These are phyloP conservation scores for Solanum hybrid DNA, from an alignment of 305 asterid genomes.

Conservation along the genomic window DNA sequence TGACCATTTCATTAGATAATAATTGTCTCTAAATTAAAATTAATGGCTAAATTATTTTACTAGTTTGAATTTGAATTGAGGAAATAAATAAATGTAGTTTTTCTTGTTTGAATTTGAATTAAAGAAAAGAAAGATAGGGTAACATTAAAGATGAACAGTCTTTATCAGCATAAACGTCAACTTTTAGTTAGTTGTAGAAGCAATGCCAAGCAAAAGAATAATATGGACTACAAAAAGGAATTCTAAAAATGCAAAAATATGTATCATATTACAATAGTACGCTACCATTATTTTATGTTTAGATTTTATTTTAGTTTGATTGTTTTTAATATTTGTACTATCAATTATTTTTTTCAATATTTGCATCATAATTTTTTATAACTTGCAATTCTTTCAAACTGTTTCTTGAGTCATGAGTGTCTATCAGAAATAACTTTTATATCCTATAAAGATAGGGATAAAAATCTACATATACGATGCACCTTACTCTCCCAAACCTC, in stretches of 20 bases:
- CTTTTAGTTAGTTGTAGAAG: background rate
- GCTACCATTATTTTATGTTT: background rate
- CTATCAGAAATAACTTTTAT: too few relatives aligned
- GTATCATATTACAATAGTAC: background rate
- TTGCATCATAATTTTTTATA: background rate
- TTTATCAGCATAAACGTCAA: background rate
- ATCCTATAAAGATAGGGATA: too few relatives aligned
- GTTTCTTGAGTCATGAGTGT: background rate
- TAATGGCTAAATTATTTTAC: background rate
- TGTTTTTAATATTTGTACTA: background rate
- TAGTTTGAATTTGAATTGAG: background rate
- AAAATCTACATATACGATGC: too few relatives aligned
- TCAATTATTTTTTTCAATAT: background rate
- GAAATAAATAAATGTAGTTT: background rate
- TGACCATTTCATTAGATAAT: background rate
- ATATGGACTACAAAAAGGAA: background rate
- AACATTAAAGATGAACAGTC: background rate
- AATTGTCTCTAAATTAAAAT: background rate
- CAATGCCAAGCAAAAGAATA: background rate
- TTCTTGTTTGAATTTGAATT: constrained; percentile 2
- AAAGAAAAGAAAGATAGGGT: background rate
- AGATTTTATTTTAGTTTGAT: background rate
- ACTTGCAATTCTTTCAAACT: background rate
- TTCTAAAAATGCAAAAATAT: background rate
- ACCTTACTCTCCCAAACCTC: background rate